A percentile compares a stretch with the other conserved stretches of the same genome.
Conservation (phyloP, 768 basidiomycete genomes). For the Kwoniella dendrophila region DNA sequence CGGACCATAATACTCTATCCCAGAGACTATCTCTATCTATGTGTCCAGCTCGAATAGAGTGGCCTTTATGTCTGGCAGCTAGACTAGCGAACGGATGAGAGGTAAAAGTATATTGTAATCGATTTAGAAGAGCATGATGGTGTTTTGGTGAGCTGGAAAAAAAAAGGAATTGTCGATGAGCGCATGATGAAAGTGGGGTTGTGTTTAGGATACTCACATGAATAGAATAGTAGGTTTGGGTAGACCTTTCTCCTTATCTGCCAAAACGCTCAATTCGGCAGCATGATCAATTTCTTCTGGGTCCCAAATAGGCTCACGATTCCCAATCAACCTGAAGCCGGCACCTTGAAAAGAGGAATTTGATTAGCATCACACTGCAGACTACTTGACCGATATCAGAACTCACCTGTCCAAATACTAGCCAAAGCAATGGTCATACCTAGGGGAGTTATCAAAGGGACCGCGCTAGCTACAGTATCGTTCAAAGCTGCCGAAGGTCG, state of each 20-base stretch:
- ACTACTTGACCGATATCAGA: not conserved
- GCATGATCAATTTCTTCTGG: slow-evolving; percentile 34
- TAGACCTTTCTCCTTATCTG: slow-evolving; percentile 15
- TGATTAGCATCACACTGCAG: no score
- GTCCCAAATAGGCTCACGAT: slow-evolving; percentile 22
- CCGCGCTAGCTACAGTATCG: slow-evolving; percentile 76
- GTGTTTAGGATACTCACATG: slow-evolving; percentile 56
- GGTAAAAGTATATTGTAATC: slow-evolving; percentile 64
- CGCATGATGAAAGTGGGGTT: no score
- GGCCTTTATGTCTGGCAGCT: slow-evolving; percentile 76
- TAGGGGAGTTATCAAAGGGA: slow-evolving; percentile 72
- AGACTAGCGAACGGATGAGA: slow-evolving; percentile 63
- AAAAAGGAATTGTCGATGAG: not conserved
- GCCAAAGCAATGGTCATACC: slow-evolving; percentile 80
- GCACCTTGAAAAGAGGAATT: slow-evolving; percentile 59
- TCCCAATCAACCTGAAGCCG: slow-evolving; percentile 45
- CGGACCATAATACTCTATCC: slow-evolving; percentile 76
- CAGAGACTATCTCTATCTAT: slow-evolving; percentile 77
- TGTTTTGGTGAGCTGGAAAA: slow-evolving; percentile 64
- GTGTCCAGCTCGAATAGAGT: slow-evolving; percentile 71
- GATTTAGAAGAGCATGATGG: slow-evolving; percentile 62
- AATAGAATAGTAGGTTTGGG: slow-evolving; percentile 73
- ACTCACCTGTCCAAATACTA: slow-evolving; percentile 59
- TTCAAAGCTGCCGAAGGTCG: slow-evolving; percentile 63
- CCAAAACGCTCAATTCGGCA: slow-evolving; percentile 27